Base-by-base conservation (phyloP, 352 stramenopile genomes). In the Phytopythium vexans region DNA sequence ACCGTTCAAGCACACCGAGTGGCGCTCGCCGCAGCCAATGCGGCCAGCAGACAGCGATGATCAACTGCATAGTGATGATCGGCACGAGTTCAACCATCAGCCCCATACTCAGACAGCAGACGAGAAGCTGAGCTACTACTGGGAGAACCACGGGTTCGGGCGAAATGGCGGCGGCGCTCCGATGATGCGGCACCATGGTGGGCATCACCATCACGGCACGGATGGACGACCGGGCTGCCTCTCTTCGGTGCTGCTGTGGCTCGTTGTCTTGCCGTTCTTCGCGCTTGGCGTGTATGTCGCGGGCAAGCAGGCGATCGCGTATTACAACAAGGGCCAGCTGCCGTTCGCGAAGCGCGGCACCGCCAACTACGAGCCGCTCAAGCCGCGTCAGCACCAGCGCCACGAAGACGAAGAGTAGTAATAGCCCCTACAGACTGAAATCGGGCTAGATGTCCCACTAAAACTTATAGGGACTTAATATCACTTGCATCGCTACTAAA, bases 181-280 rank as follows among this genome's bases (percentile, higher is more conserved):
- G 46, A 11, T 43, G 34, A 12, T 34, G 46, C 3, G 45, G 41
- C 35, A 12, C 32, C 45, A 34, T 3, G 3, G 4, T 14, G 16
- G 16, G 4, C 45, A 36, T 15, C 42, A 52, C 45, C 46, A 40
- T 16, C 46, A 37, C 46, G 10, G 34, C 9, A 16, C 41, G 21
- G n/a, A 36, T 7, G n/a, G 10, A 7, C 3, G 16, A 27, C 21
- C 15, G 15, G 3, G 3, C 9, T 41, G 3, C 15, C 46, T 8
- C 3, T 10, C 4, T 1, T 52, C 35, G 35, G 21, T 27, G 21
- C 21, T 27, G 21, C 2, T 12, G 9, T 52, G 46, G 46, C n/a
- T 52, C 3, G 36, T 52, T 0, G 21, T 52, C 15, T 35, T 52
- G 7, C 46, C 46, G 15, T 52, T 52, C 46, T 52, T 52, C 35